Base-by-base conservation (phyloP, 164 flowering plant genomes). In the Stephania cephalantha region DNA sequence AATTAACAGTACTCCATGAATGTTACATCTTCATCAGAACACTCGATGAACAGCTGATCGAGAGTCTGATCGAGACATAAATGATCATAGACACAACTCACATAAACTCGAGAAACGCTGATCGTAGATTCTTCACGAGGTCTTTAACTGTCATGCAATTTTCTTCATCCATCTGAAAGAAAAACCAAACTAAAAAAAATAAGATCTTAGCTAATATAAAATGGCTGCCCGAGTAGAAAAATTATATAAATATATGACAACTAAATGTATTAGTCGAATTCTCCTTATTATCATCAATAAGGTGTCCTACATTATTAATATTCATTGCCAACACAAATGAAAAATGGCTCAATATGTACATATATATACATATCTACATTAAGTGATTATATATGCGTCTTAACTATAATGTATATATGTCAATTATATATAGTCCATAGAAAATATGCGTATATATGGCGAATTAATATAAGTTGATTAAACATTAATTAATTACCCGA, bases 91-190 rank as follows among this genome's bases (percentile, higher is more conserved):
- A 48, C 53, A 8, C 53, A 48, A 48, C 12, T 86, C 82, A 87
- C 67, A 77, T 74, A 73, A 87, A 77, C 70, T 25, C 46, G 45
- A 77, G 63, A 63, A 90, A 82, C 52, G 85, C 83, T 25, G 85
- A 73, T 0, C 73, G 84, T 4, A 88, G 77, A 72, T 73, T 80
- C 82, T 77, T 84, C 65, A 81, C 87, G 13, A 88, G 82, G 79
- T 86, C 91, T 74, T 83, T 83, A 55, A 69, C 71, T 77, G 81
- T 74, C 84, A 82, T 76, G 77, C 75, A 58, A 75, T 86, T 86
- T 73, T 79, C 84, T 10, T 8, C 66, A 29, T 83, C 85, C 89
- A 88, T 88, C 95, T 88, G 86, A 78, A 83, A 45, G 55, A 46
- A 66, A 66, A 35, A 35, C 4, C 42, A 35, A 35, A 66, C 12